Percentiles rank a stretch among this genome's conserved stretches.
phyloP scores from a whole-genome alignment of 2,329 filamentous ascomycete genomes.

The Conoideocrella luteorostrata region DNA sequence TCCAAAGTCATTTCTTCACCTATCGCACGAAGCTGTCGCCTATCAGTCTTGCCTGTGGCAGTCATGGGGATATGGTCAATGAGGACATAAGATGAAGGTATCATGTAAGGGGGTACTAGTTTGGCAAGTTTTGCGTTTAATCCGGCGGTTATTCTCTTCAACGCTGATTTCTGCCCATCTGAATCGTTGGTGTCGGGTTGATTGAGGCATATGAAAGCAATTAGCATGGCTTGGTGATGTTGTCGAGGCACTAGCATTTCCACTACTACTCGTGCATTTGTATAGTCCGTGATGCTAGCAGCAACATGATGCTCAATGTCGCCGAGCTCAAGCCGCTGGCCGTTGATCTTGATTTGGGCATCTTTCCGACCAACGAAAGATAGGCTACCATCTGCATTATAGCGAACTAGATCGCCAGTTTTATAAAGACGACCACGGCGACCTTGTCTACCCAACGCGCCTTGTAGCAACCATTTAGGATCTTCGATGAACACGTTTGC shows the following conservation, averaged over 20 bases:
- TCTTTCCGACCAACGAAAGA: conserved; percentile 43
- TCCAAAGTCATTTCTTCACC: conserved; percentile 8
- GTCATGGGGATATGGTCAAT: conserved; percentile 12
- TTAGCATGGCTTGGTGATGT: not conserved
- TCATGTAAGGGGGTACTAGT: conserved; percentile 10
- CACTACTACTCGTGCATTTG: not conserved
- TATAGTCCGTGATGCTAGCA: not conserved
- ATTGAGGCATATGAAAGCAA: not conserved
- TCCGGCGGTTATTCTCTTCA: conserved; percentile 1
- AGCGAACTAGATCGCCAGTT: conserved; percentile 28
- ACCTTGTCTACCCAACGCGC: conserved; percentile 7
- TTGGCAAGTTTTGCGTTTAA: conserved; percentile 1
- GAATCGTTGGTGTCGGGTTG: not conserved
- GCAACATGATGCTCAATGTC: conserved; percentile 6
- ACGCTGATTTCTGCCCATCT: too few species aligned
- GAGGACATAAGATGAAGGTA: conserved; percentile 12
- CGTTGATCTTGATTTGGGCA: conserved; percentile 47
- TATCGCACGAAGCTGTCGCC: conserved; percentile 9
- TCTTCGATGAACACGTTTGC: conserved; percentile 13
- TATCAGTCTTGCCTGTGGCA: conserved; percentile 15
- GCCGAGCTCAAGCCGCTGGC: conserved; percentile 28
- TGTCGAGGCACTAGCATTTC: not conserved
- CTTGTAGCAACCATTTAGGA: conserved; percentile 27
- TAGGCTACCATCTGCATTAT: conserved; percentile 26
- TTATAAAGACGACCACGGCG: conserved; percentile 20